These are phyloP conservation scores for Bipolaris oryzae DNA, from an alignment of 2,329 filamentous ascomycete genomes.

Conservation along the genomic window DNA sequence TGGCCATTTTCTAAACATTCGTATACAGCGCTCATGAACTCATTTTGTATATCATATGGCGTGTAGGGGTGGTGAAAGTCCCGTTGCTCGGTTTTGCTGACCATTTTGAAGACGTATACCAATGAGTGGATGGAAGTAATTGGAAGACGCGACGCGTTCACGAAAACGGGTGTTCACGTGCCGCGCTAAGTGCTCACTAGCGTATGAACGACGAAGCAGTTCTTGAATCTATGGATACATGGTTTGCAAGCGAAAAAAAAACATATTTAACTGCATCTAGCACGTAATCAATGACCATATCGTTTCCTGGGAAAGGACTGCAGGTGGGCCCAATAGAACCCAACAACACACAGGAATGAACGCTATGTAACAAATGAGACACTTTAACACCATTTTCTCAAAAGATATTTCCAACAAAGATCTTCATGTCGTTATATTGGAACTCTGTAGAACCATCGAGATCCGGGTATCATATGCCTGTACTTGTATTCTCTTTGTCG, in stretches of 20 bases:
- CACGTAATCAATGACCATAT: no score
- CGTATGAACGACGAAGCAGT: not conserved
- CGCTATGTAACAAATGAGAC: not conserved
- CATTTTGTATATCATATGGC: slow-evolving; percentile 83
- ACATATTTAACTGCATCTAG: not conserved
- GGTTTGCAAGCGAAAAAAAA: not conserved
- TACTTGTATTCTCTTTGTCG: not conserved
- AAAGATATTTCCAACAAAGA: not conserved
- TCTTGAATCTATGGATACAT: not conserved
- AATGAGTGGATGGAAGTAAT: not conserved
- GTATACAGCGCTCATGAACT: slow-evolving; percentile 88
- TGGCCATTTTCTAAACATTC: slow-evolving; percentile 78
- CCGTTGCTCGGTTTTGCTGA: slow-evolving; percentile 17
- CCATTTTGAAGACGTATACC: slow-evolving; percentile 20
- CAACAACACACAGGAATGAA: not conserved
- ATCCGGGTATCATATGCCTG: not conserved
- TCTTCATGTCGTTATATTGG: not conserved
- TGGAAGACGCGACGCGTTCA: slow-evolving; percentile 9
- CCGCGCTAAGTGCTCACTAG: not conserved
- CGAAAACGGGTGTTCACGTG: slow-evolving; percentile 19
- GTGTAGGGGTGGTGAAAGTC: slow-evolving; percentile 87
- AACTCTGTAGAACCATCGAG: not conserved
- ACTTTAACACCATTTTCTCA: not conserved
- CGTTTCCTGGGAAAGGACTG: not conserved
- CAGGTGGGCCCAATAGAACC: not conserved